Evolutionary conservation across 2,329 filamentous ascomycete genomes (phyloP), one percentile per base, ranked within the genome.

Genomic region (Macrophomina tecta): DNA sequence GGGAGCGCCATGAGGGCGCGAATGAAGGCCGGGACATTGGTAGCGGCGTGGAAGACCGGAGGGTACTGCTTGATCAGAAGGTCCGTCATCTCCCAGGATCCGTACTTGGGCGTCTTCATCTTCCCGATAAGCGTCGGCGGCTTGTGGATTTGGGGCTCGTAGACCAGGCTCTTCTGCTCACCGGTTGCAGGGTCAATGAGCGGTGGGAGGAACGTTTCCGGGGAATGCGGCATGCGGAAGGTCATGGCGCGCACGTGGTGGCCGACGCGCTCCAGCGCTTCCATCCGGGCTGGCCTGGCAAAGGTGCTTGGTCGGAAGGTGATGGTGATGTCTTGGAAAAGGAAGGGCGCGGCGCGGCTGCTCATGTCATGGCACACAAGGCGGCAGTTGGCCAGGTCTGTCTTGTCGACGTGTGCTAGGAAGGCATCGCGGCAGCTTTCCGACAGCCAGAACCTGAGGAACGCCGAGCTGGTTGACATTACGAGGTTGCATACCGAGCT

Each of bases 41-140:
- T 94, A 7, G 93, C 91, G 6, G 93, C 91, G 75, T 97, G 93
- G 80, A 97, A 97, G 2, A 97, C 82, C 5, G 93, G 92, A 63
- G 92, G 92, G 74, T 96, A 97, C 79, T 97, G 93, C 75, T 92
- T 89, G 14, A 92, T 91, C 68, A 97, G 84, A 67, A 96, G 85
- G 74, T 94, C 90, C 69, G 90, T 93, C 73, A 95, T 87, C 73
- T 92, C 91, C 72, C 86, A 85, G 76, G 89, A 91, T 71, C 90
- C 91, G 77, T 96, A 96, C 79, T 92, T 94, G 62, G 90, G 91
- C 64, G 89, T 74, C 72, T 79, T 83, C 69, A 86, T 84, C 71
- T 89, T 80, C 53, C 86, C 65, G 84, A 87, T 70, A 32, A 73
- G 69, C 36, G 85, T 85, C 75, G 87, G 86, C 48, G 88, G 88